Evolutionary conservation across 805 yeast genomes (phyloP), one percentile per base, ranked within the genome.

Genomic region (Pichia insulana): DNA sequence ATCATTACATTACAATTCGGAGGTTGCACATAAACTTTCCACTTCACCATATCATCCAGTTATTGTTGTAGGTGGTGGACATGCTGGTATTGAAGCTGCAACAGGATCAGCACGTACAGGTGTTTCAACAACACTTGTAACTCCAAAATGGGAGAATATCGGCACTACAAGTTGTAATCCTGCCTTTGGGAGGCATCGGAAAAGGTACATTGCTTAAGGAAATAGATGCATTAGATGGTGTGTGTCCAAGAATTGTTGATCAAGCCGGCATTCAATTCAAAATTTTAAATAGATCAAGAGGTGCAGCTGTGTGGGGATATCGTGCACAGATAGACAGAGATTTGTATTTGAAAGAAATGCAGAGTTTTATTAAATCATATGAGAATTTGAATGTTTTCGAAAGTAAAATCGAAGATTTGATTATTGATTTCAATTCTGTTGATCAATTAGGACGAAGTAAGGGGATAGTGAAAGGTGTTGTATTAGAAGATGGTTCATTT

Each of bases 241-340:
- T 90, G 1, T 78, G 94, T 4, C 79, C 89, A 0, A 68, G 74
- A 45, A 77, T 92, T n/a, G 88, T 92, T 2, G 99, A 92, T 63
- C 68, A 73, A 52, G 94, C 97, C 0, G 98, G 97, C 0, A 83
- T 89, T 26, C 96, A 89, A 59, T 92, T 80, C 63, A 87, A 86
- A 55, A 79, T 86, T 47, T 68, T 92, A 48, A 92, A 92, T 59
- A 70, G 80, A 36, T 82, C 95, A 2, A 75, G 87, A 50, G 98
- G 98, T 2, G 84, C 95, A 0, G 98, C 98, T 0, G 97, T 90
- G 2, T 95, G 97, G 86, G 97, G 98, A 0, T 97, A 96, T 7
- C 65, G 99, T 46, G 96, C 96, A 1, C 98, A 92, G 63, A 90
- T 92, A 26, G 98, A 92, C 61, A 68, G 99, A 49, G 67, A 75